Evolutionary conservation across 148 eudicot genomes (phyloP), one percentile per base, ranked within the genome.

Genomic region (Fagopyrum esculentum): DNA sequence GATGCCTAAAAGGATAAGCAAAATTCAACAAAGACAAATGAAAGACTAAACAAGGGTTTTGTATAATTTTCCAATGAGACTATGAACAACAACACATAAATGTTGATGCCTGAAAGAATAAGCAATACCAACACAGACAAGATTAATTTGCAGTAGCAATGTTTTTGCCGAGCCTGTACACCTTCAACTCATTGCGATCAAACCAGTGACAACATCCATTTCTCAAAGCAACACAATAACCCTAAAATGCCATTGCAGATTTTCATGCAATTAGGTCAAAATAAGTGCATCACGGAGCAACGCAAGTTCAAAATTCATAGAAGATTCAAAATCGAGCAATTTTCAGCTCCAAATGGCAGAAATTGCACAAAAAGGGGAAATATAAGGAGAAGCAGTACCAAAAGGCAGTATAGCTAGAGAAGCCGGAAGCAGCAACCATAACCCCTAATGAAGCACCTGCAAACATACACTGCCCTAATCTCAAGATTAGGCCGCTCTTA

Each of bases 401-500:
- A 75, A 93, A 93, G 77, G 98, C 91, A 82, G 98, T 93, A 47
- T 82, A 74, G 74, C 69, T 79, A 47, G 93, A 82, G 80, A 93
- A 93, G 50, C 90, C 89, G 74, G 86, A 49, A 82, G 97, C 86
- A 78, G 84, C 83, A 63, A 90, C 87, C 98, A 93, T 91, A 17
- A 89, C 75, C 43, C 81, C 85, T 72, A 89, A 76, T 45, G 98
- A 88, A 82, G 87, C 83, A 80, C 91, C 86, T 63, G 97, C 94
- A 82, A 91, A 89, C 57, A 87, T 77, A 83, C 90, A 93, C 86
- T 93, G 98, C 49, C 91, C 92, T 72, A 85, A 72, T 78, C 98
- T 91, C 83, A 93, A 77, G n/a, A 82, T 63, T 45, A 91, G 76
- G 59, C 98, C 97, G 78, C 94, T 89, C 74, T 82, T 86, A 35